Conservation (phyloP, 1,139 yeast genomes). For the Taphrina deformans region DNA sequence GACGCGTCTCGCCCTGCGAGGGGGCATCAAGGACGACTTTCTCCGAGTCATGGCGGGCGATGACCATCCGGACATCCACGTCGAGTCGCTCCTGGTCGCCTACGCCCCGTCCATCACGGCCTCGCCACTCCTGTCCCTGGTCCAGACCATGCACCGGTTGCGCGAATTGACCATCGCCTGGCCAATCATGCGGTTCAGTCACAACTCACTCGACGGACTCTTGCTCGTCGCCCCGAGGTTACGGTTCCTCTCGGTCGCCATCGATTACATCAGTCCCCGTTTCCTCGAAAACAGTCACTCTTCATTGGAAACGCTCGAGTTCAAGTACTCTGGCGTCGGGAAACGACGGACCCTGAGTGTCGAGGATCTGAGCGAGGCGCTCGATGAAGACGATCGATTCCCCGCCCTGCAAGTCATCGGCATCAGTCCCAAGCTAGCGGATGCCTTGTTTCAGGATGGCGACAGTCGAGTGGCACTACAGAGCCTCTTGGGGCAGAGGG, state of each 20-base stretch:
- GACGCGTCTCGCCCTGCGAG: slow-evolving; percentile 16
- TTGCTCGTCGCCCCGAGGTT: slow-evolving; percentile 1
- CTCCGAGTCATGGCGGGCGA: slow-evolving; percentile 6
- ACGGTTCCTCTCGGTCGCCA: slow-evolving; percentile 1
- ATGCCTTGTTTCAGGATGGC: neutral
- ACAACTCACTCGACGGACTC: slow-evolving; percentile 16
- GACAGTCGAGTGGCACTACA: neutral
- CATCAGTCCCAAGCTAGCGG: neutral
- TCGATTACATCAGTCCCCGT: slow-evolving; percentile 26
- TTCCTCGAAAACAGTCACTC: slow-evolving; percentile 17
- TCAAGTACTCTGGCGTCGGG: slow-evolving; percentile 23
- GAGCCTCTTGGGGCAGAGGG: neutral
- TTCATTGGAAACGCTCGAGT: neutral
- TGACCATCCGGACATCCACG: neutral
- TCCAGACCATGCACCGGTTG: neutral
- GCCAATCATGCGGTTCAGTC: slow-evolving; percentile 24
- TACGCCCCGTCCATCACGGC: slow-evolving; percentile 27
- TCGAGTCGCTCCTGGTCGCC: slow-evolving; percentile 11
- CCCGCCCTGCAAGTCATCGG: neutral
- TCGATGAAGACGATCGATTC: slow-evolving; percentile 4
- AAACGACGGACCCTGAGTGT: slow-evolving; percentile 8
- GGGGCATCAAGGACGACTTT: slow-evolving; percentile 31
- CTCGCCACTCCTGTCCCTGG: slow-evolving; percentile 3
- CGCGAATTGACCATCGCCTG: slow-evolving; percentile 11
- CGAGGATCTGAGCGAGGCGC: slow-evolving; percentile 20